These are phyloP conservation scores for Chamaecyparis obtusa DNA, from an alignment of 75 land plant species.

Conservation along the genomic window DNA sequence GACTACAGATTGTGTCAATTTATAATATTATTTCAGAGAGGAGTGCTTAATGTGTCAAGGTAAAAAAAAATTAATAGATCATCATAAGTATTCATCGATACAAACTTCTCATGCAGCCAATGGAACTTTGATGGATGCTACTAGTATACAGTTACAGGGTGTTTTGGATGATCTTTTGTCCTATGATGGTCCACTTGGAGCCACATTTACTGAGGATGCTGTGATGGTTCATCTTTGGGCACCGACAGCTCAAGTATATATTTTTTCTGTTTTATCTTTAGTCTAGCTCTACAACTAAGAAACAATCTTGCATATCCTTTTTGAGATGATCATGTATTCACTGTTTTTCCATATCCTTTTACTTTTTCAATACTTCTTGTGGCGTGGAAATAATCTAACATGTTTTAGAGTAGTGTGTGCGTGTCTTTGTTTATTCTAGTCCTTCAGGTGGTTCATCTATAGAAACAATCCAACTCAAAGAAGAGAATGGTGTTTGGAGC, in stretches of 20 bases:
- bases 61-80: neutral
- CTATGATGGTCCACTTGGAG: constrained; percentile 90
- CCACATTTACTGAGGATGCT: constrained; percentile 43
- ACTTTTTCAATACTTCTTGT: neutral
- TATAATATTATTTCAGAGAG: neutral
- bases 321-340: neutral
- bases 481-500: constrained; percentile 80
- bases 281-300: neutral
- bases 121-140: constrained; percentile 55
- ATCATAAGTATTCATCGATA: neutral
- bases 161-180: constrained; percentile 81
- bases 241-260: constrained; percentile 88
- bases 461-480: constrained; percentile 58
- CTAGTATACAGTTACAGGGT: constrained; percentile 92
- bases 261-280: constrained; percentile 5
- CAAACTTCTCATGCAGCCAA: constrained; percentile 36
- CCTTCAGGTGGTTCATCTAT: constrained; percentile 51
- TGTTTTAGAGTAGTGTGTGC: constrained; percentile 41
- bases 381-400: neutral
- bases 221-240: constrained; percentile 86
- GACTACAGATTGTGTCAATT: neutral
- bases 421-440: constrained; percentile 47
- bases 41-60: neutral
- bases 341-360: neutral
- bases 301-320: neutral